Evolutionary conservation across 148 eudicot genomes (phyloP), one percentile per base, ranked within the genome.

Genomic region (Rhododendron henanense): DNA sequence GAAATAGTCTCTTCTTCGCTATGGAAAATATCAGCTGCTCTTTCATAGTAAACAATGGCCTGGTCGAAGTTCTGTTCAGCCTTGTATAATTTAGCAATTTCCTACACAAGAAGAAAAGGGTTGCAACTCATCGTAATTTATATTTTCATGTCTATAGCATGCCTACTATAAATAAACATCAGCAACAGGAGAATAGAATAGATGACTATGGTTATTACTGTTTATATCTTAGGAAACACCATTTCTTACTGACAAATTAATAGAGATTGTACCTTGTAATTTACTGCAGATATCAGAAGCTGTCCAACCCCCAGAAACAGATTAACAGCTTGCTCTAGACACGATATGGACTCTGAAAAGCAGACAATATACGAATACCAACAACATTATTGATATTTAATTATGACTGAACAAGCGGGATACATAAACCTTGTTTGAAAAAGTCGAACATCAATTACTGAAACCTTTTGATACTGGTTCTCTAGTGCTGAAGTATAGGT

Each of bases 271-370:
- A 96, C 99, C 99, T 95, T 94, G 88, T 92, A 96, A 79, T 94
- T 92, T 90, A 95, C 91, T 84, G 97, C 98, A 71, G 93, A 89
- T 97, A 4, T 91, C 92, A 81, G 91, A 55, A 96, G 94, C 91
- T 96, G 88, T 91, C 99, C 99, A 84, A 94, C 90, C 75, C 93
- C 98, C 89, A 92, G 87, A 81, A 96, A 95, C 35, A 93, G 33
- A 87, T 95, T 90, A 10, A 90, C 90, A 21, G 95, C 81, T 88
- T 94, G 95, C 89, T 92, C 94, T 88, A 96, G 89, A 88, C 96
- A 94, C 83, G 95, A 87, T 86, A 92, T 87, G 2, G 92, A 80
- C 89, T 92, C 92, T 92, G 90, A 71, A 89, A 85, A 55, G 51
- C 84, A 86, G 39, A 41, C 55, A 76, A 13, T 11, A 31, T 35